Percentiles rank a stretch among this genome's conserved stretches.
phyloP scores from a whole-genome alignment of 2,329 filamentous ascomycete species.

The Venturia oleaginea region DNA sequence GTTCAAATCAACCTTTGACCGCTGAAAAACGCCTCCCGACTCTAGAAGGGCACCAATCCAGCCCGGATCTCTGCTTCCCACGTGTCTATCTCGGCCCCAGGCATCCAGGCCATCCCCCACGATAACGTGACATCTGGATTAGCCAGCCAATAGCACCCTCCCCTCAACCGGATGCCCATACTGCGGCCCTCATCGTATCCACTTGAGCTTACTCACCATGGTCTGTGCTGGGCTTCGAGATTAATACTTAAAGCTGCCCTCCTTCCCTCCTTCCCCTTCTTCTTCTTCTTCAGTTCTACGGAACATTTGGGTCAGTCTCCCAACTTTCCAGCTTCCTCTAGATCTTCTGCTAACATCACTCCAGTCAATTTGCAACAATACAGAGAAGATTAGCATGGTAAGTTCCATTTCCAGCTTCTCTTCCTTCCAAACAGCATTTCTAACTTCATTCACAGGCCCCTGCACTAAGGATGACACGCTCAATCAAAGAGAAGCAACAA shows the following conservation, averaged over 20 bases:
- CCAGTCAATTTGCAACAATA: slow-evolving; percentile 3
- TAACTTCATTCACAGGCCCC: no score
- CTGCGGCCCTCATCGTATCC: no score
- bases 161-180: no score
- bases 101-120: neutral
- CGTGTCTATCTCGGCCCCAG: neutral
- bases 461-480: slow-evolving; percentile 93
- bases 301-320: neutral
- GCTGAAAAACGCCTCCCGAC: neutral
- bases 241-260: neutral
- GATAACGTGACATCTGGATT: neutral
- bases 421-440: no score
- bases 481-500: slow-evolving; percentile 65
- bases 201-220: neutral
- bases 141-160: neutral
- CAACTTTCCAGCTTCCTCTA: no score
- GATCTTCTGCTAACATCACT: no score
- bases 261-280: neutral
- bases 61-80: neutral
- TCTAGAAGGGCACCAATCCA: neutral
- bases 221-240: neutral
- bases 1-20: neutral
- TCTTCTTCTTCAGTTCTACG: neutral
- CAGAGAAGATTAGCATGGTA: slow-evolving; percentile 40
- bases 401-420: neutral